A percentile compares a stretch with the other conserved stretches of the same genome.
These are phyloP conservation scores for Tetradesmus lagerheimii DNA, from an alignment of 139 green algal species.

Conservation along the genomic window DNA sequence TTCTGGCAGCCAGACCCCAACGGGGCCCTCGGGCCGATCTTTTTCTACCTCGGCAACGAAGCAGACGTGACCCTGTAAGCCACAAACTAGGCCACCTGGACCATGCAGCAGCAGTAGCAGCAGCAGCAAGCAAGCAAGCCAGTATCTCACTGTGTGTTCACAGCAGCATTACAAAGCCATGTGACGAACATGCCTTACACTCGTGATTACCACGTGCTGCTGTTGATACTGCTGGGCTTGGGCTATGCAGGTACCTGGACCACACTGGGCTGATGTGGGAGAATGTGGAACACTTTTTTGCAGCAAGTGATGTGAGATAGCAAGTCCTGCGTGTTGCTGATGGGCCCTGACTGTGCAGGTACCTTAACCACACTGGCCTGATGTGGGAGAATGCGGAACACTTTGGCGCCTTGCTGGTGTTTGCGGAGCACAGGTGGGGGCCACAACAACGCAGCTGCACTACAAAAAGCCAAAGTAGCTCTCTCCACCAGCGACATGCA, in stretches of 20 bases:
- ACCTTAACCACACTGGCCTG: slow-evolving; percentile 82
- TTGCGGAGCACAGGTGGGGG: slow-evolving; percentile 78
- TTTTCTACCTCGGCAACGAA: slow-evolving; percentile 94
- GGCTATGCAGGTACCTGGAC: slow-evolving; percentile 75
- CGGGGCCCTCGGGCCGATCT: slow-evolving; percentile 71
- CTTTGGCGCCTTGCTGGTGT: slow-evolving; percentile 76
- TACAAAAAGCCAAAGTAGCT: too few relatives aligned
- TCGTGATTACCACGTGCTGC: too few relatives aligned
- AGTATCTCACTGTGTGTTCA: too few relatives aligned
- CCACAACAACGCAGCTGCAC: too few relatives aligned
- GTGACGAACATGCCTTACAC: too few relatives aligned
- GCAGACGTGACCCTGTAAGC: slow-evolving; percentile 83
- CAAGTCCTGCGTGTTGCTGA: too few relatives aligned
- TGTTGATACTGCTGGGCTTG: too few relatives aligned
- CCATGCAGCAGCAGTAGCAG: neutral
- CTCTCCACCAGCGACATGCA: too few relatives aligned
- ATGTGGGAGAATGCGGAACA: slow-evolving; percentile 86
- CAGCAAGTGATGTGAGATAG: too few relatives aligned
- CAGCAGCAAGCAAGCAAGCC: neutral
- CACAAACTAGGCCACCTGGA: neutral
- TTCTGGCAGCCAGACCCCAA: slow-evolving; percentile 59
- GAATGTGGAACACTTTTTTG: slow-evolving; percentile 68
- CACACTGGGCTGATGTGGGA: slow-evolving; percentile 90
- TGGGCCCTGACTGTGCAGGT: slow-evolving; percentile 60
- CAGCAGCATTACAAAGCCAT: too few relatives aligned